Base-by-base conservation (phyloP, 2,329 filamentous ascomycete species). In the Magnaporthiopsis poae region DNA sequence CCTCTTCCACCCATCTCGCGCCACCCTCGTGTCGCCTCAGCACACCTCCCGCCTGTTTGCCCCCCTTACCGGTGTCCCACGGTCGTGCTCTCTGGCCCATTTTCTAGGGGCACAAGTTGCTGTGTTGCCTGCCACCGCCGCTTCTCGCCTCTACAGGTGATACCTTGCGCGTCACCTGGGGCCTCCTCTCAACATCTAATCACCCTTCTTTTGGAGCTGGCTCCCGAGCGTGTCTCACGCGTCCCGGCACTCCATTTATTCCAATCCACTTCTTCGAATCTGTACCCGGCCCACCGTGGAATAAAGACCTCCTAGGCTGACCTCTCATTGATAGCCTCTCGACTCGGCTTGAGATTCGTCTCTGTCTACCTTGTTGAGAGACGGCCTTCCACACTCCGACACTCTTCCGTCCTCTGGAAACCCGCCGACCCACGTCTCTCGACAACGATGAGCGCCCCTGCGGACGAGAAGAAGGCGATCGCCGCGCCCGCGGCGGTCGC, bases 391-490 rank as follows among this genome's bases (percentile, higher is more conserved):
- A 31, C n/a, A 31, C 2, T n/a, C 5, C 39, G 46, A 31, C 46
- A 13, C 7, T 56, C 21, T 56, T 11, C 46, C 8, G 21, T 25
- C 18, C 18, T 56, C 21, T 56, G 21, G 46, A 56, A 21, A 21
- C 15, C 21, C 18, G 46, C 18, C 46, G n/a, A 11, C 18, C 5
- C 18, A 9, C 46, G 15, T 21, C 5, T 7, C 21, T 56, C 46
- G 8, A 9, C 5, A 56, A 56, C 46, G 8, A 56, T 56, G 46
- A 56, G 46, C 46, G 18, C 18, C 21, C 46, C 21, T 21, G 60
- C 56, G 21, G 15, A 59, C 63, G 63, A 65, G 56, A 65, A 65
- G 35, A 60, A 60, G 52, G 56, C 18, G 29, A 59, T 39, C 52
- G 56, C 56, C 63, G 7, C 63, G 27, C 52, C 52, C 29, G 13